Conservation (phyloP, 495 filamentous ascomycete genomes). For the Penicillium malachiteum region DNA sequence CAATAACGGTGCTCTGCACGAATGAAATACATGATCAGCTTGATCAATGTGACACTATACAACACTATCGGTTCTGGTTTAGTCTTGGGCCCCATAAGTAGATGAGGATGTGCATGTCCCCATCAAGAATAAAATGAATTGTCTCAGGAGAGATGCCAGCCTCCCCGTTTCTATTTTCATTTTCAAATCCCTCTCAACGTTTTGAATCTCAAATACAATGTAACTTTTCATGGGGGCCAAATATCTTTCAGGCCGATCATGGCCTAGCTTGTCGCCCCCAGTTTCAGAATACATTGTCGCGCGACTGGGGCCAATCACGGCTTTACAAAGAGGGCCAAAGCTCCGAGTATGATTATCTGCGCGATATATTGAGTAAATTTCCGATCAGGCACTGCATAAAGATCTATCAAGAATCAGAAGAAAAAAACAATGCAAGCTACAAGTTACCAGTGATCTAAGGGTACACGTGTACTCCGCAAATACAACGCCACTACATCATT, state of each 20-base stretch:
- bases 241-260: conserved; percentile 7
- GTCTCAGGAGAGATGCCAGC: conserved; percentile 12
- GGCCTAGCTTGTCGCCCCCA: conserved; percentile 5
- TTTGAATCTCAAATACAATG: too few species aligned
- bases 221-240: neutral
- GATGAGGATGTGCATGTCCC: conserved; percentile 21
- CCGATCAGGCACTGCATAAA: neutral
- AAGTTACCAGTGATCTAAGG: too few species aligned
- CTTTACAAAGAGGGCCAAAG: conserved; percentile 1
- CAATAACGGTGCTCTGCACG: too few species aligned
- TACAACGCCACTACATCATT: neutral
- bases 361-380: neutral
- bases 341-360: neutral
- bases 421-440: too few species aligned
- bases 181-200: neutral
- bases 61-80: conserved; percentile 4
- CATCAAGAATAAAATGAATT: neutral
- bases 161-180: conserved; percentile 2
- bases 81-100: neutral
- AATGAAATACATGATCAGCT: neutral
- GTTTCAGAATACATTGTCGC: conserved; percentile 7
- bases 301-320: conserved; percentile 5
- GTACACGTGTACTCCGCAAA: neutral
- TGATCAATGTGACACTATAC: neutral
- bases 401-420: too few species aligned